Evolutionary conservation across 352 stramenopile species (phyloP).

Genomic region (Phytophthora palmivora): DNA sequence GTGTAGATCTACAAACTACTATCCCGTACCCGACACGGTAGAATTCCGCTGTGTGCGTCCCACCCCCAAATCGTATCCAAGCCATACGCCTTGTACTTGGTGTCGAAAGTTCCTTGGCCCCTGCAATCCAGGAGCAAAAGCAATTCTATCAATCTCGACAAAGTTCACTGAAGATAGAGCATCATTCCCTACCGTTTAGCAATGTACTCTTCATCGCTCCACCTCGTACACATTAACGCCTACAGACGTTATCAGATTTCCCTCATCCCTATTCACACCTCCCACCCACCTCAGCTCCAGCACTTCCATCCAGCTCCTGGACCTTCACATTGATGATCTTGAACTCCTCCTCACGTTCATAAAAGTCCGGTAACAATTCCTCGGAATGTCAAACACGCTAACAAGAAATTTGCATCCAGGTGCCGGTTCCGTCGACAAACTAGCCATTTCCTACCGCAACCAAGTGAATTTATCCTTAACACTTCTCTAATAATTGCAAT

Average conservation of each 20-base stretch:
- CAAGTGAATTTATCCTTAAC: not conserved
- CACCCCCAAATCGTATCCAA: constrained; percentile 94
- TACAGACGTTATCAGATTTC: constrained; percentile 7
- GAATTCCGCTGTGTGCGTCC: constrained; percentile 78
- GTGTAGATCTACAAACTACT: not conserved
- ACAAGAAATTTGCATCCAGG: constrained; percentile 68
- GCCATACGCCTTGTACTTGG: constrained; percentile 86
- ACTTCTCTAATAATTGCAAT: not conserved
- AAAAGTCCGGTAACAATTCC: constrained; percentile 66
- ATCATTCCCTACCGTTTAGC: constrained; percentile 32
- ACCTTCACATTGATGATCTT: constrained; percentile 85
- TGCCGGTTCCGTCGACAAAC: constrained; percentile 76
- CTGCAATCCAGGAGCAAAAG: constrained; percentile 36
- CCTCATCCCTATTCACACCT: not conserved
- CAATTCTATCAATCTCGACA: not conserved
- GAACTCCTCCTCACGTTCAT: constrained; percentile 91
- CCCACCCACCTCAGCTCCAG: constrained; percentile 33
- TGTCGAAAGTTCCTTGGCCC: constrained; percentile 81
- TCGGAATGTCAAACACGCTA: constrained; percentile 76
- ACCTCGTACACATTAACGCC: constrained; percentile 89
- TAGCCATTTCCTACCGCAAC: constrained; percentile 86
- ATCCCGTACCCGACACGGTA: constrained; percentile 79
- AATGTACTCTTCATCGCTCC: constrained; percentile 90
- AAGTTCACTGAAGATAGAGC: not conserved
- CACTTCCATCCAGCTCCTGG: constrained; percentile 59